These are phyloP conservation scores for Sugiyamaella smithiae DNA, from an alignment of 805 yeast genomes.

Conservation along the genomic window DNA sequence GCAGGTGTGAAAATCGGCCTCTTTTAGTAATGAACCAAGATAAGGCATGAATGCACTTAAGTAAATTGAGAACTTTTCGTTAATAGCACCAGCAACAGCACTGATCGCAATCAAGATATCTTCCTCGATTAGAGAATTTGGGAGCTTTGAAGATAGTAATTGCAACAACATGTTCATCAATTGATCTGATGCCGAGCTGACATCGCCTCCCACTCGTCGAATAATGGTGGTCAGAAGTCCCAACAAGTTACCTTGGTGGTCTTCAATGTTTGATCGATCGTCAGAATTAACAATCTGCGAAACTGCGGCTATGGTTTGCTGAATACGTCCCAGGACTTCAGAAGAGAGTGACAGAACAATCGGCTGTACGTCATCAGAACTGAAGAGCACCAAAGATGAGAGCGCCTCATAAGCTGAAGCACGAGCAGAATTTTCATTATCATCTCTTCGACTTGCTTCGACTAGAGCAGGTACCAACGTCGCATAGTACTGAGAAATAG, in stretches of 20 bases:
- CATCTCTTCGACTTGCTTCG: constrained; percentile 63
- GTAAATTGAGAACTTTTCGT: constrained; percentile 65
- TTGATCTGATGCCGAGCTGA: constrained; percentile 67
- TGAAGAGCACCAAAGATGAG: constrained; percentile 71
- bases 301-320: constrained; percentile 59
- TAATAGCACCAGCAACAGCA: constrained; percentile 81
- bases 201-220: constrained; percentile 71
- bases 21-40: constrained; percentile 72
- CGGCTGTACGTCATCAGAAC: constrained; percentile 67
- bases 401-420: constrained; percentile 97
- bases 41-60: constrained; percentile 82
- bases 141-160: constrained; percentile 59
- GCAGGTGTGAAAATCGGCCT: constrained; percentile 80
- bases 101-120: constrained; percentile 91
- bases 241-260: constrained; percentile 75
- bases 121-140: constrained; percentile 83
- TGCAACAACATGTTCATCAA: constrained; percentile 81
- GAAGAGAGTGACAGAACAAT: constrained; percentile 70
- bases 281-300: constrained; percentile 62
- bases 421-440: constrained; percentile 83
- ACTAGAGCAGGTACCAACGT: constrained; percentile 67
- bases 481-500: constrained; percentile 72
- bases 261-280: constrained; percentile 75
- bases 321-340: constrained; percentile 69
- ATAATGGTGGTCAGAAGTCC: constrained; percentile 79